These are phyloP conservation scores for Diaporthe batatas DNA, from an alignment of 2,329 filamentous ascomycete species.

Conservation along the genomic window DNA sequence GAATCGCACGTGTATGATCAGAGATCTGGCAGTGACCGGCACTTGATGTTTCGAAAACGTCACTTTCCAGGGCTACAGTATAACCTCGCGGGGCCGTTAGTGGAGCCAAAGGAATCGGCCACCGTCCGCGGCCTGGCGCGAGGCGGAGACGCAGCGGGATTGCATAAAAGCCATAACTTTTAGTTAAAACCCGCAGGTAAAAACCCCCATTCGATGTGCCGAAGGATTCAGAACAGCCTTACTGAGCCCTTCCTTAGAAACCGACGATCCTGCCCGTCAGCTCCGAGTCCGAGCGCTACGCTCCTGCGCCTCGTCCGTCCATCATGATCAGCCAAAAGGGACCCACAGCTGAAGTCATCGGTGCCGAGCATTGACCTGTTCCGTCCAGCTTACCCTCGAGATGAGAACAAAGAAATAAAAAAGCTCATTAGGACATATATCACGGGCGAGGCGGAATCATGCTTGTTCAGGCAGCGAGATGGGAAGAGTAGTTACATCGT, in stretches of 20 bases:
- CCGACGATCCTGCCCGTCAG: background rate
- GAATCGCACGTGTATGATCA: background rate
- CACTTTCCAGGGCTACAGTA: background rate
- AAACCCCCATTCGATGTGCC: background rate
- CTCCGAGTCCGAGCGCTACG: background rate
- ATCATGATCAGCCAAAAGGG: background rate
- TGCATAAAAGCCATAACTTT: background rate
- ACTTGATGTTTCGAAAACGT: background rate
- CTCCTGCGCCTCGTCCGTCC: constrained; percentile 9
- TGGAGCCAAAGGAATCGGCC: constrained; percentile 12
- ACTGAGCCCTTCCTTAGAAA: background rate
- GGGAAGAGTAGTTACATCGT: background rate
- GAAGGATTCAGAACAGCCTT: background rate
- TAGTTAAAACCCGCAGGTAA: background rate
- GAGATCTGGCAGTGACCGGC: too few species aligned
- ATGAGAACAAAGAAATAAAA: background rate
- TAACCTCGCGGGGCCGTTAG: too few species aligned
- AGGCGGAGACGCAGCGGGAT: background rate
- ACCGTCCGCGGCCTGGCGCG: background rate
- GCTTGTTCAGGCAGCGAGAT: background rate
- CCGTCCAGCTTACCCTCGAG: background rate
- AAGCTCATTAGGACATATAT: background rate
- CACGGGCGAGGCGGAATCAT: background rate
- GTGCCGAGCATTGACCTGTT: background rate
- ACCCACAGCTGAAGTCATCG: background rate